phyloP scores from a whole-genome alignment of 1,284 basidiomycete genomes.

The Pseudozyma thailandica region DNA sequence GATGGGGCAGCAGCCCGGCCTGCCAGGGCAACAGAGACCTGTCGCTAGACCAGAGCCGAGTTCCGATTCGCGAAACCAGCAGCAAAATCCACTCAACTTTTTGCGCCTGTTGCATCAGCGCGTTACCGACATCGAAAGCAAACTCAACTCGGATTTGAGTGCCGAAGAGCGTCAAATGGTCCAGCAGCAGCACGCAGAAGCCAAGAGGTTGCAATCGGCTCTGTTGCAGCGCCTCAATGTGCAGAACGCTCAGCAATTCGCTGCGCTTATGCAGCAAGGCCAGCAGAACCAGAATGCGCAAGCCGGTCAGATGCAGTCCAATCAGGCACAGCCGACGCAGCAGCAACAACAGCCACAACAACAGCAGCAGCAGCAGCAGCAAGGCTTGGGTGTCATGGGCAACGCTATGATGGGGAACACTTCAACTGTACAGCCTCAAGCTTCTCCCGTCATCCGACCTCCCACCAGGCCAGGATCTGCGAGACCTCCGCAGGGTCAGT shows the following conservation, averaged over 20 bases:
- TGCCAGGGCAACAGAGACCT: slow-evolving; percentile 33
- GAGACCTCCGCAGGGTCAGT: slow-evolving; percentile 42
- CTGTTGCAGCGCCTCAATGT: slow-evolving; percentile 47
- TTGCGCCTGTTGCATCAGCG: slow-evolving; percentile 55
- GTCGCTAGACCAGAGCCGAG: slow-evolving; percentile 16
- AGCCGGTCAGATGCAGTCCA: slow-evolving; percentile 19
- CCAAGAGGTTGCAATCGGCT: slow-evolving; percentile 44
- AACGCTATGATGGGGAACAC: slow-evolving; percentile 22
- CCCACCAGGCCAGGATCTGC: slow-evolving; percentile 41
- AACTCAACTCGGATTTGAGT: slow-evolving; percentile 46
- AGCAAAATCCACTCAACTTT: slow-evolving; percentile 52
- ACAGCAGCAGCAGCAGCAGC: slow-evolving; percentile 30
- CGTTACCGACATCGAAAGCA: slow-evolving; percentile 54
- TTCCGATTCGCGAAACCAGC: slow-evolving; percentile 23
- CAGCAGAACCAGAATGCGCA: slow-evolving; percentile 24
- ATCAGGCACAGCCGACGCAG: slow-evolving; percentile 14
- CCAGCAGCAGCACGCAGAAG: slow-evolving; percentile 50
- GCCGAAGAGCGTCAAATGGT: slow-evolving; percentile 48
- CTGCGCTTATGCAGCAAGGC: slow-evolving; percentile 35
- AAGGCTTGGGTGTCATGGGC: slow-evolving; percentile 22
- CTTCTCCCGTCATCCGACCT: slow-evolving; percentile 43
- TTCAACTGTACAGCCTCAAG: slow-evolving; percentile 23
- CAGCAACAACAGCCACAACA: slow-evolving; percentile 27
- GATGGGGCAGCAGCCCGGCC: slow-evolving; percentile 32
- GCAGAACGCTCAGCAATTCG: slow-evolving; percentile 44